Evolutionary conservation across 2,329 filamentous ascomycete genomes (phyloP).

Genomic region (Pseudogymnoascus sp.): DNA sequence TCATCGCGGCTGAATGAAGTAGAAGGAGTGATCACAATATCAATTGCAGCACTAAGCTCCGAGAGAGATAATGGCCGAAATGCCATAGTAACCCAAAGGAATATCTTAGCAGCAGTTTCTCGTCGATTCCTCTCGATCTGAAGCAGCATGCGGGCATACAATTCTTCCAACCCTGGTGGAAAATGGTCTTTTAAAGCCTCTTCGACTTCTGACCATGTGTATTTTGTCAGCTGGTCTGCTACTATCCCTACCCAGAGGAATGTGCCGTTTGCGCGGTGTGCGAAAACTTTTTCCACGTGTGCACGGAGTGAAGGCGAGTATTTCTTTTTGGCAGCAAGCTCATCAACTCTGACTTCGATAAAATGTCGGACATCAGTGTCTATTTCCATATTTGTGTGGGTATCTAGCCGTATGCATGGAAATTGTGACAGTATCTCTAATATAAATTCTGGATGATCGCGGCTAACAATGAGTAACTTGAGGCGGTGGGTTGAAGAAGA

Average conservation of each 20-base stretch:
- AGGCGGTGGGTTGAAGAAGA: conserved; percentile 9
- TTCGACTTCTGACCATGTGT: conserved; percentile 14
- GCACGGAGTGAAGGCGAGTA: conserved; percentile 15
- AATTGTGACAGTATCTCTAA: conserved; percentile 10
- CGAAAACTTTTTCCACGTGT: conserved; percentile 16
- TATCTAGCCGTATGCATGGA: conserved; percentile 21
- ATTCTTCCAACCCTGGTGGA: conserved; percentile 21
- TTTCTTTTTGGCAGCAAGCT: conserved; percentile 13
- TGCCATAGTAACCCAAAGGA: conserved; percentile 25
- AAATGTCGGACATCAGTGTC: conserved; percentile 23
- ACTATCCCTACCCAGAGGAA: conserved; percentile 27
- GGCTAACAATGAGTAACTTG: conserved; percentile 20
- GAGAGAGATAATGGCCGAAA: conserved; percentile 21
- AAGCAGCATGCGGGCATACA: conserved; percentile 25
- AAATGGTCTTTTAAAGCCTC: conserved; percentile 17
- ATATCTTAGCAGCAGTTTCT: conserved; percentile 18
- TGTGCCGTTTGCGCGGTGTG: conserved; percentile 23
- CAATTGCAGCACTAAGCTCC: conserved; percentile 20
- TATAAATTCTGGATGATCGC: conserved; percentile 17
- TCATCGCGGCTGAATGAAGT: conserved; percentile 14
- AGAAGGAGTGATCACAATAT: conserved; percentile 2
- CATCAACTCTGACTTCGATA: conserved; percentile 19
- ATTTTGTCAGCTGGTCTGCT: conserved; percentile 13
- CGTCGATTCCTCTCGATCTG: conserved; percentile 18
- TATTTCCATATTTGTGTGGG: conserved; percentile 18